A percentile compares a stretch with the other conserved stretches of the same genome.
These are phyloP conservation scores for Leccinellum luteum DNA, from an alignment of 768 basidiomycete genomes.

Conservation along the genomic window DNA sequence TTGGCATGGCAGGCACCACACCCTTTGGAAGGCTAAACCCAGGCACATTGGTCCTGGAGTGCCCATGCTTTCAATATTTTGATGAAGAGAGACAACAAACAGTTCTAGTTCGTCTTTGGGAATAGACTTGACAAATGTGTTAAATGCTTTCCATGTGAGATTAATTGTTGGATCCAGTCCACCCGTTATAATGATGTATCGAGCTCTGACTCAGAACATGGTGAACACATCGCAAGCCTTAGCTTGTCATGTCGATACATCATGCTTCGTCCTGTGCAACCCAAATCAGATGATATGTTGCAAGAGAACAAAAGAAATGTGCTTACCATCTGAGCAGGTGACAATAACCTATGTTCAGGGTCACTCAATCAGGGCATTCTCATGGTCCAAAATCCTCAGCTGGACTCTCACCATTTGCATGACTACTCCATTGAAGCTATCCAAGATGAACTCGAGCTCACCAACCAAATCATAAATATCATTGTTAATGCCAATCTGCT, in stretches of 20 bases:
- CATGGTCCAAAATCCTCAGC: no score
- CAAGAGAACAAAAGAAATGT: no score
- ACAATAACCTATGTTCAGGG: no score
- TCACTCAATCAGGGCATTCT: no score
- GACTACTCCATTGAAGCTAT: no score
- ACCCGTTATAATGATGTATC: conserved; percentile 84
- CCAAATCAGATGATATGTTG: background rate
- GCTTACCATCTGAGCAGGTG: no score
- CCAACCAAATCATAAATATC: no score
- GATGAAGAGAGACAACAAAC: conserved; percentile 82
- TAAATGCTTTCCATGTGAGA: conserved; percentile 84
- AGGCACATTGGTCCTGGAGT: conserved; percentile 72
- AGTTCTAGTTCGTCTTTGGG: conserved; percentile 93
- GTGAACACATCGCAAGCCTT: conserved; percentile 78
- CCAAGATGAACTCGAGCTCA: no score
- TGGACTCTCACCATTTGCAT: no score
- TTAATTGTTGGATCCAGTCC: conserved; percentile 91
- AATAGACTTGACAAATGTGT: conserved; percentile 89
- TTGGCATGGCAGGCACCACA: conserved; percentile 76
- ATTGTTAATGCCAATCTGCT: no score
- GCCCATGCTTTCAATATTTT: conserved; percentile 84
- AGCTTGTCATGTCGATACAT: conserved; percentile 66
- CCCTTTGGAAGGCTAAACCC: conserved; percentile 88
- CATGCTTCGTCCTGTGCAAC: conserved; percentile 70
- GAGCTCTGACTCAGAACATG: conserved; percentile 80